Evolutionary conservation across 495 filamentous ascomycete genomes (phyloP).

Genomic region (Xylaria castorea): DNA sequence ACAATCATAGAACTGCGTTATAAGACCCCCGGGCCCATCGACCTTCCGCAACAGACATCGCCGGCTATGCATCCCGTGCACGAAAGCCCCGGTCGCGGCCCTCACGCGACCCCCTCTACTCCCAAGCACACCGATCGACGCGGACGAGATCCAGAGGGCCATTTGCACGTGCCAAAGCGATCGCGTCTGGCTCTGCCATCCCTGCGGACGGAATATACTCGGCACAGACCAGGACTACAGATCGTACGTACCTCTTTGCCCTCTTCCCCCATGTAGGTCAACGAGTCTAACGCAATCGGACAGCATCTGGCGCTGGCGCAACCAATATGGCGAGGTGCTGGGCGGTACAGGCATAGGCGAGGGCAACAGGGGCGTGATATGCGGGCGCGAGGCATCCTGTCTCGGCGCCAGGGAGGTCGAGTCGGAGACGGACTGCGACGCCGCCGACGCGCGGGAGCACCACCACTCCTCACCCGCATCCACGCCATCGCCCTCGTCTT

Average conservation of each 20-base stretch:
- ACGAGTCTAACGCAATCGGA: neutral
- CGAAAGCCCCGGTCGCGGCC: slow-evolving; percentile 64
- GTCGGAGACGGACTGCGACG: slow-evolving; percentile 80
- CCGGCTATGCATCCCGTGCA: slow-evolving; percentile 77
- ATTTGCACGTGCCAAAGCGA: slow-evolving; percentile 71
- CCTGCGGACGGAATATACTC: slow-evolving; percentile 73
- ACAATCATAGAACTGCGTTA: slow-evolving; percentile 74
- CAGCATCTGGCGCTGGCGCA: slow-evolving; percentile 87
- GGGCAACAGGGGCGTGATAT: slow-evolving; percentile 84
- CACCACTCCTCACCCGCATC: slow-evolving; percentile 31
- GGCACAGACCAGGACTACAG: slow-evolving; percentile 75
- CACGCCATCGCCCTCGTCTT: slow-evolving; percentile 36
- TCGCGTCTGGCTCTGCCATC: slow-evolving; percentile 78
- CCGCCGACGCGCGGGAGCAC: slow-evolving; percentile 60
- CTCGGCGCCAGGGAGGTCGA: slow-evolving; percentile 75
- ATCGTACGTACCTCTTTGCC: slow-evolving; percentile 39
- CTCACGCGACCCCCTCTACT: slow-evolving; percentile 47
- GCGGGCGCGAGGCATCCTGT: slow-evolving; percentile 73
- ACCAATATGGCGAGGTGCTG: slow-evolving; percentile 78
- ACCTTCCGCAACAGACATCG: slow-evolving; percentile 73
- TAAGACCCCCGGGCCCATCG: slow-evolving; percentile 70
- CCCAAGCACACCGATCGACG: slow-evolving; percentile 38
- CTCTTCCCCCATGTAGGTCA: neutral
- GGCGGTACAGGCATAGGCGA: slow-evolving; percentile 89
- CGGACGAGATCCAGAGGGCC: slow-evolving; percentile 58